A percentile compares a stretch with the other conserved stretches of the same genome.
phyloP scores from a whole-genome alignment of 1,284 basidiomycete genomes.

The Cerrena zonata region DNA sequence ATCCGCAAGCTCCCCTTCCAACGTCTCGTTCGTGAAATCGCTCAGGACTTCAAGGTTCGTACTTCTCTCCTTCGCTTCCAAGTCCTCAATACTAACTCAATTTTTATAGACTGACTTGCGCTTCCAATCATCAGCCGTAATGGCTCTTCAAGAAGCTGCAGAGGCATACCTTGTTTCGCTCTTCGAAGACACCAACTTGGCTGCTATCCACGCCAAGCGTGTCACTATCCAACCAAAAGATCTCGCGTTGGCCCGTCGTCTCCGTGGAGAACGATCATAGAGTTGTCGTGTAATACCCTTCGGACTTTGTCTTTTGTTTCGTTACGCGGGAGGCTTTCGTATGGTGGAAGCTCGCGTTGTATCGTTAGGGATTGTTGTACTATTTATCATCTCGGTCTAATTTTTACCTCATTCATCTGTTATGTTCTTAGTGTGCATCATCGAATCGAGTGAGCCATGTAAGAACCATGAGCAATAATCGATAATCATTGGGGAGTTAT shows the following conservation, averaged over 20 bases:
- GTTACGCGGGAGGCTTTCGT: background rate
- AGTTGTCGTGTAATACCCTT: constrained; percentile 3
- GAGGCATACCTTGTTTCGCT: constrained; percentile 91
- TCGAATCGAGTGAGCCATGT: too few relatives aligned
- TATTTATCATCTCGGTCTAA: constrained; percentile 6
- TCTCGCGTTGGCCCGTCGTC: constrained; percentile 72
- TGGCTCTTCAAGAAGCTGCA: constrained; percentile 85
- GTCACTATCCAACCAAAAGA: constrained; percentile 78
- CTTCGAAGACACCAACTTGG: constrained; percentile 80
- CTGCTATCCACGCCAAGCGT: constrained; percentile 84
- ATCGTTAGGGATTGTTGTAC: background rate
- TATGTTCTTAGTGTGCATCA: too few relatives aligned
- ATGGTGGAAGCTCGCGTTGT: too few relatives aligned
- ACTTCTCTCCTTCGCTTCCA: constrained; percentile 12
- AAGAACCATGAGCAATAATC: too few relatives aligned
- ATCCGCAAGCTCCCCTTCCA: constrained; percentile 94
- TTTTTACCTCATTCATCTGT: too few relatives aligned
- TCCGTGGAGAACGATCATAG: constrained; percentile 71
- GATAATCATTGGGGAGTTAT: too few relatives aligned
- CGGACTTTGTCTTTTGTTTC: background rate
- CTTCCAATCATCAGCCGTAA: constrained; percentile 90
- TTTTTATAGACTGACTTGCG: constrained; percentile 68
- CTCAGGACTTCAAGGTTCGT: constrained; percentile 86
- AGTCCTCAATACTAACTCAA: constrained; percentile 3
- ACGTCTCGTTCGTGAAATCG: constrained; percentile 87